A percentile compares a stretch with the other conserved stretches of the same genome.
Evolutionary conservation across 2,329 filamentous ascomycete genomes (phyloP).

Genomic region (Chalaropsis thielavioides): DNA sequence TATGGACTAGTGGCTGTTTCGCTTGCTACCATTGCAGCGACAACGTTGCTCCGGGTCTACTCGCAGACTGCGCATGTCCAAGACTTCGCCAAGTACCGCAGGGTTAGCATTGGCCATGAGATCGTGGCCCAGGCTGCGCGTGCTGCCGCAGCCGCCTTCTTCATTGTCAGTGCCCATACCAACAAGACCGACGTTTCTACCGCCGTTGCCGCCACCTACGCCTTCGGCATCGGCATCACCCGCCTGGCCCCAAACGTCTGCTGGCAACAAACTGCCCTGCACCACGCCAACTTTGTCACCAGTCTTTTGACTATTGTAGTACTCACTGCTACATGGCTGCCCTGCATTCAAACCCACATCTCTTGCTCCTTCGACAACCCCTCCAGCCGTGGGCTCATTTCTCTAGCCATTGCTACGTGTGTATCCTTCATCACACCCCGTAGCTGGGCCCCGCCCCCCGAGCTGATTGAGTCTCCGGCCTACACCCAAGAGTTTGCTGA

Average conservation of each 20-base stretch:
- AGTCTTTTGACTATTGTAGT: constrained; percentile 27
- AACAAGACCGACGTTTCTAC: constrained; percentile 27
- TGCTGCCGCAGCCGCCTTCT: constrained; percentile 28
- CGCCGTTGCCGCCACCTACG: constrained; percentile 27
- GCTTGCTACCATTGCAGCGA: not conserved
- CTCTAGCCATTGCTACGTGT: constrained; percentile 25
- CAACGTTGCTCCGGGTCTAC: not conserved
- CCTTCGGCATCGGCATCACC: constrained; percentile 30
- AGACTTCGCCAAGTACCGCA: constrained; percentile 12
- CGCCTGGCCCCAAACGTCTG: constrained; percentile 32
- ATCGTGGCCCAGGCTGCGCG: constrained; percentile 30
- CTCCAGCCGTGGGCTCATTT: constrained; percentile 18
- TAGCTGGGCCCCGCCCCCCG: constrained; percentile 34
- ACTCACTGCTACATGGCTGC: constrained; percentile 28
- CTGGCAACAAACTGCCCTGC: constrained; percentile 24
- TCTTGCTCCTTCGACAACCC: constrained; percentile 21
- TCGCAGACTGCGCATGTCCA: not conserved
- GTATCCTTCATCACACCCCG: constrained; percentile 34
- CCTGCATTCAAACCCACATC: constrained; percentile 29
- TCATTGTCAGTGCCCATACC: constrained; percentile 26
- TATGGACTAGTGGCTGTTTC: constrained; percentile 10
- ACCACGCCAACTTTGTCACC: constrained; percentile 36
- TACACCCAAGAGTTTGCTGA: constrained; percentile 8
- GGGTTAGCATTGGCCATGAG: constrained; percentile 25
- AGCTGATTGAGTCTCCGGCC: constrained; percentile 12